Base-by-base conservation (phyloP, 2,329 filamentous ascomycete genomes). In the Bertia moriformis region DNA sequence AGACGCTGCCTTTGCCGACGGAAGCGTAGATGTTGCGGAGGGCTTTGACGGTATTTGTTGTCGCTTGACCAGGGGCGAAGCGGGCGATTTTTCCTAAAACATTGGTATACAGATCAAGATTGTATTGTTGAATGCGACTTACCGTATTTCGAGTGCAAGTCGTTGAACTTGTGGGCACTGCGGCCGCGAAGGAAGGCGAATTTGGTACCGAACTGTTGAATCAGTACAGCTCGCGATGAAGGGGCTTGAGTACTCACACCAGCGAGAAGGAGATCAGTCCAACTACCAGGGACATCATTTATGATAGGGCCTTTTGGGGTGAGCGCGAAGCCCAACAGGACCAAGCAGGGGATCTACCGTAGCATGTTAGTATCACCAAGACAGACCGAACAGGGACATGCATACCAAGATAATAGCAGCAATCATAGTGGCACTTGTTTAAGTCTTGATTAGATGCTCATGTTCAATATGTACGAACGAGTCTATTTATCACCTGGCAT, bases 11-110 rank as follows among this genome's bases (percentile, higher is more conserved):
- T 29, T 29, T 29, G 24, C 24, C 24, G 24, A n/a, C n/a, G 4
- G 43, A 41, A 10, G 45, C 45, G 38, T 51, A 51, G 38, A 51
- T 51, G 38, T 45, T 46, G 10, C 49, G 46, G 14, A 51, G 40
- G 4, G 43, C 45, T 29, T 45, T 47, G 38, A 51, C 32, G 10
- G 48, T 51, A 30, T 51, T 51, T 2, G 48, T 50, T 5, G 49
- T 50, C 3, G 48, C 44, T 40, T 51, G 49, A 12, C 47, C 47
- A 1, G 47, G 48, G 4, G 48, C 45, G 29, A 51, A 51, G 7
- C 47, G 45, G 3, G 42, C 46, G 5, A 49, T 44, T 4, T 43
- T 46, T 14, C 49, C 48, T 30, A 50, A 49, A 4, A n/a, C n/a
- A n/a, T n/a, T n/a, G n/a, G n/a, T n/a, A n/a, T n/a, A n/a, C n/a